These are phyloP conservation scores for Thelonectria rubi DNA, from an alignment of 2,329 filamentous ascomycete genomes.

Conservation along the genomic window DNA sequence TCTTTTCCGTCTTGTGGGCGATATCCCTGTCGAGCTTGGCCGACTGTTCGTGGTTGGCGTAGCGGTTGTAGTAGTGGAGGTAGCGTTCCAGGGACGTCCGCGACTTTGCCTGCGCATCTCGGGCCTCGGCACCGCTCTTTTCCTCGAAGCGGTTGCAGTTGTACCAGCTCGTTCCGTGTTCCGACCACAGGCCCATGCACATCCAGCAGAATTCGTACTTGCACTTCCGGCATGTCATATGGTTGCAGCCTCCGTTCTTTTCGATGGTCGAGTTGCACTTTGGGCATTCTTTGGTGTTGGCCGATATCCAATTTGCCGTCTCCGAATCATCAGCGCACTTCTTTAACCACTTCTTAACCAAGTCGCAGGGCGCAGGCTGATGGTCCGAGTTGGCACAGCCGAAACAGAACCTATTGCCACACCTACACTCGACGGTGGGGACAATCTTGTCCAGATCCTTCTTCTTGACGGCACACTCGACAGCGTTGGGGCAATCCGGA, in stretches of 20 bases:
- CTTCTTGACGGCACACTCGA: conserved; percentile 88
- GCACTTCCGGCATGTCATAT: conserved; percentile 97
- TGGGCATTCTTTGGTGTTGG: conserved; percentile 98
- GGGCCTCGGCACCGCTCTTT: conserved; percentile 89
- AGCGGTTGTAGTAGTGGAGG: conserved; percentile 98
- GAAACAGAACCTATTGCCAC: conserved; percentile 92
- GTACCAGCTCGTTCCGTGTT: conserved; percentile 99
- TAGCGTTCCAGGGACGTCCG: conserved; percentile 94
- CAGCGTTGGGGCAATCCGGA: conserved; percentile 93
- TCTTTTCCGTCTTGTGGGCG: conserved; percentile 95
- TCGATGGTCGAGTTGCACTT: conserved; percentile 97
- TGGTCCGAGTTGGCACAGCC: conserved; percentile 91
- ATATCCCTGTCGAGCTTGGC: conserved; percentile 97
- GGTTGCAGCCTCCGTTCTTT: conserved; percentile 98
- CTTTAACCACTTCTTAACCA: conserved; percentile 96
- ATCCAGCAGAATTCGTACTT: conserved; percentile 99
- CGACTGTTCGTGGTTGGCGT: conserved; percentile 98
- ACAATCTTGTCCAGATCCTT: conserved; percentile 87
- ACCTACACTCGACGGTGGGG: conserved; percentile 87
- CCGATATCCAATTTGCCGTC: conserved; percentile 99
- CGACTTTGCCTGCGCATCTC: conserved; percentile 91
- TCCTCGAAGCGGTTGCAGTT: conserved; percentile 98
- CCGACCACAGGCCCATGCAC: conserved; percentile 99
- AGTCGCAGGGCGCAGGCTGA: conserved; percentile 87
- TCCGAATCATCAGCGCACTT: conserved; percentile 99